Conservation (phyloP, 208 protist species). For the Trichomonas tenax region DNA sequence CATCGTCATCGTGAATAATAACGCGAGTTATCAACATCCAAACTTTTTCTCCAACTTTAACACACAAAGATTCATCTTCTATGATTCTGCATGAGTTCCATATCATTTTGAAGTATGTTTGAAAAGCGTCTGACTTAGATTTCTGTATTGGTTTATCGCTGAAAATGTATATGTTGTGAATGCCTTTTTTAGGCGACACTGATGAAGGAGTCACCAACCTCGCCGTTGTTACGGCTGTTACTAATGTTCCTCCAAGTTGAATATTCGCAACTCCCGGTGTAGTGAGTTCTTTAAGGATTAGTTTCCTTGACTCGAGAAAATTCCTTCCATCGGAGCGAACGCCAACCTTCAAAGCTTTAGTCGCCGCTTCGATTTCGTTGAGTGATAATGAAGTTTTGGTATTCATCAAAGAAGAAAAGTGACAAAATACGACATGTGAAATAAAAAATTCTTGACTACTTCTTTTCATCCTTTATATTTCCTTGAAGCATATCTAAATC, state of each 20-base stretch:
- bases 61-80: background rate
- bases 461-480: too few relatives aligned
- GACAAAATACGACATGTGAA: too few relatives aligned
- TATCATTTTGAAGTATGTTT: background rate
- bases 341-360: background rate
- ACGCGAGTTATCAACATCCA: background rate
- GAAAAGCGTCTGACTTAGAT: background rate
- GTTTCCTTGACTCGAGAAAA: background rate
- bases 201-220: background rate
- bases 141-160: too few relatives aligned
- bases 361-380: background rate
- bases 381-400: background rate
- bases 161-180: background rate
- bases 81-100: background rate
- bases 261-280: background rate
- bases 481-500: too few relatives aligned
- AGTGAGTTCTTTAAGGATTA: background rate
- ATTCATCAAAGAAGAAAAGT: too few relatives aligned
- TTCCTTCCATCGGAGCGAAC: background rate
- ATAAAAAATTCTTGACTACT: too few relatives aligned
- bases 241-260: background rate
- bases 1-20: background rate
- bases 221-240: background rate
- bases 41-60: conserved; percentile 10
- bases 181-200: background rate